Percentiles rank a stretch among this genome's conserved stretches.
phyloP scores from a whole-genome alignment of 2,329 filamentous ascomycete genomes.

The Claviceps sorghi region DNA sequence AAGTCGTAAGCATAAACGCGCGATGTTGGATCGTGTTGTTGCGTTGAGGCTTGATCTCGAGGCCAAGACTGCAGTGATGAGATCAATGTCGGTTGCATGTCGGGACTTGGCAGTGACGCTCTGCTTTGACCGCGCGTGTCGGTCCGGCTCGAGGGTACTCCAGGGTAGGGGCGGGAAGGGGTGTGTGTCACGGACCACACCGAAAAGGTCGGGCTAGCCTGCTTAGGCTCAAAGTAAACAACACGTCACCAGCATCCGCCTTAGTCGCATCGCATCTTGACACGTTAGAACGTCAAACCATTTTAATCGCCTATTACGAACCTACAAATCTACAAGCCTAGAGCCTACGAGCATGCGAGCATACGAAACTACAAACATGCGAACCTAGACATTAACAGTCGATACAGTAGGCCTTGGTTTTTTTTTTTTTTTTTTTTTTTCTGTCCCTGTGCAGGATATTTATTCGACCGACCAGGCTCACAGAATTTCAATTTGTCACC shows the following conservation, averaged over 20 bases:
- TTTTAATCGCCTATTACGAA: not conserved
- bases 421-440: not conserved
- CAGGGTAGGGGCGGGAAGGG: not conserved
- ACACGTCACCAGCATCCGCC: not conserved
- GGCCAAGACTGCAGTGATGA: not conserved
- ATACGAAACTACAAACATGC: not conserved
- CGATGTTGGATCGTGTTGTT: not conserved
- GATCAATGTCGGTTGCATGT: not conserved
- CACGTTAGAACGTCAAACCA: not conserved
- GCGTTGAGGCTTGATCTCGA: not conserved
- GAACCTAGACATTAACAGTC: not conserved
- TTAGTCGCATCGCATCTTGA: not conserved
- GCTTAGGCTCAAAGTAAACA: constrained; percentile 7
- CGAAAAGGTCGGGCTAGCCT: constrained; percentile 4
- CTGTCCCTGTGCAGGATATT: not conserved
- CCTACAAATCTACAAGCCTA: not conserved
- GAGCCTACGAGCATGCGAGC: too few relatives aligned
- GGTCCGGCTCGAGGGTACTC: too few relatives aligned
- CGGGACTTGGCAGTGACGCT: not conserved
- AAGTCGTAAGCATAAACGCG: not conserved
- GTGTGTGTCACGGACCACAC: not conserved
- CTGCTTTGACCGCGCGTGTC: not conserved
- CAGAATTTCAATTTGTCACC: not conserved
- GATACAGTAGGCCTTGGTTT: not conserved
- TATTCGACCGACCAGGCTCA: not conserved